Base-by-base conservation (phyloP, 2,329 filamentous ascomycete genomes). In the Geosmithia morbida region DNA sequence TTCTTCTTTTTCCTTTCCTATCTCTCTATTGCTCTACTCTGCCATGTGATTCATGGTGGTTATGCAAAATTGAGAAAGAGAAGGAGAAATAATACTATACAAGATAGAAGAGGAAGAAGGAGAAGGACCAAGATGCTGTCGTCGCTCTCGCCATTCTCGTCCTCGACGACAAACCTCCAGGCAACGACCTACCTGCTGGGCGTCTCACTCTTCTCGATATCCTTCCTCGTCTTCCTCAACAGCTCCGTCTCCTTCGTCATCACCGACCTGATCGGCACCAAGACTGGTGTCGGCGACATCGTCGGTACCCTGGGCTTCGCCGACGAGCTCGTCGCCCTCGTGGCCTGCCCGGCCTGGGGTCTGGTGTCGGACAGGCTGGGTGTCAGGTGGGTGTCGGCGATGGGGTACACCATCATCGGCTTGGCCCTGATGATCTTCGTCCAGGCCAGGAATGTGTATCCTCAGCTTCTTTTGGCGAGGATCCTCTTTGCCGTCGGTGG, bases 401-500 rank as follows among this genome's bases (percentile, higher is more conserved):
- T 84, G 40, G 92, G 92, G 7, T 98, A 96, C 61, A 65, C 74
- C 20, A 77, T 96, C 54, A 84, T 97, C 48, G 88, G 84, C 1
- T 52, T 88, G 13, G 78, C 87, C 18, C 66, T 98, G 50, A 75
- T 84, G 43, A 61, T 88, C 14, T 86, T 95, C 57, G 89, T 96
- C 22, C 87, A 94, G 70, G 87, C 87, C 26, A 74, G 70, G 54
- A 87, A 89, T 64, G 79, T 96, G 8, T 96, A 95, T 64, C 90
- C 92, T 10, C 83, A 94, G 61, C 70, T 98, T 54, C 68, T 97
- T 48, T 68, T 96, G 41, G 88, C 85, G 48, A 76, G 92, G 53
- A 70, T 97, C 46, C 69, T 94, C 48, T 98, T 98, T 65, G 92
- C 89, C 54, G 56, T 96, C 17, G 92, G 92, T 20, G 92, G 86